Evolutionary conservation across 345 rosid genomes (phyloP).

Genomic region (Chamaenerion angustifolium): DNA sequence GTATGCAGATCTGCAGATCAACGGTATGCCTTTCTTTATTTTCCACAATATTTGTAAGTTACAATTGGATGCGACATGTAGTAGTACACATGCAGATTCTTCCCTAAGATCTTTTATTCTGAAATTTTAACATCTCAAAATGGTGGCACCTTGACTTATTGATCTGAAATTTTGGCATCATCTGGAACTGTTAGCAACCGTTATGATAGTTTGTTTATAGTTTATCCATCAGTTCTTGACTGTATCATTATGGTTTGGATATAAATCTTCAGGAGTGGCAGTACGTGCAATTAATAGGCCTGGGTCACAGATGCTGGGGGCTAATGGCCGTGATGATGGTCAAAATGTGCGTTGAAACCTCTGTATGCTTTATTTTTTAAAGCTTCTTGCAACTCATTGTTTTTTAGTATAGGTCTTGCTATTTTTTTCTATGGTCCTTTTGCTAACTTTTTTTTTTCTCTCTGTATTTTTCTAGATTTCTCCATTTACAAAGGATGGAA

Average conservation of each 20-base stretch:
- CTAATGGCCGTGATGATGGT: slow-evolving; percentile 97
- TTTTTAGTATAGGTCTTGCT: no score
- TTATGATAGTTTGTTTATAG: no score
- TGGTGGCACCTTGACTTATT: no score
- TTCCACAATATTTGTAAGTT: no score
- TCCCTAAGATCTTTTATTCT: no score
- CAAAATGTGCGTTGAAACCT: slow-evolving; percentile 46
- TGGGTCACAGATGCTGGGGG: slow-evolving; percentile 73
- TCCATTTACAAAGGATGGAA: slow-evolving; percentile 55
- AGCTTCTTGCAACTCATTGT: no score
- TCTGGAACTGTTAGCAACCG: no score
- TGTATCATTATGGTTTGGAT: neutral
- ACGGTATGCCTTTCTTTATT: slow-evolving; percentile 44
- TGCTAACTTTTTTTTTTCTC: neutral
- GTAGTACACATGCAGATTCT: no score
- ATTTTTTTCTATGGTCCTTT: neutral
- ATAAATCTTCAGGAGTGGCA: slow-evolving; percentile 31
- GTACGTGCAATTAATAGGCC: slow-evolving; percentile 85
- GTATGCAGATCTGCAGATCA: slow-evolving; percentile 74
- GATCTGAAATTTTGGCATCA: no score
- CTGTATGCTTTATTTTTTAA: slow-evolving; percentile 2
- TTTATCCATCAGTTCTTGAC: neutral
- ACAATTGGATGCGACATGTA: no score
- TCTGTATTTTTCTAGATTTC: slow-evolving; percentile 42
- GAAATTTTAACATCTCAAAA: neutral